Evolutionary conservation across 768 basidiomycete genomes (phyloP).

Genomic region (Xerocomus spinulosus): DNA sequence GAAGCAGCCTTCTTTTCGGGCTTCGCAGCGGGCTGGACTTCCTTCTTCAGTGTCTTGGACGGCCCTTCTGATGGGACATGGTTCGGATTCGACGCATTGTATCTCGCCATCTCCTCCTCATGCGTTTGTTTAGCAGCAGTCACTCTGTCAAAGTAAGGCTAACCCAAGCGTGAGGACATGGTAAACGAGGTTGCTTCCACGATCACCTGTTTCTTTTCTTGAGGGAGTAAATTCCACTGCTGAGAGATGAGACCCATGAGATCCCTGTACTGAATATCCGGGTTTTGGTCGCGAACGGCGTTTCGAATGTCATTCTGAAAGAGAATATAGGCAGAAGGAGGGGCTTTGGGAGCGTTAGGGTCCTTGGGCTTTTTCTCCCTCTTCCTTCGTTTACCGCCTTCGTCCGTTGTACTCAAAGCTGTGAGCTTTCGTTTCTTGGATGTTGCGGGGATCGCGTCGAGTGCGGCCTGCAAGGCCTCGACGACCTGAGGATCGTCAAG

Average conservation of each 20-base stretch:
- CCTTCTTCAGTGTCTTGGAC: constrained; percentile 30
- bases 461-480: constrained; percentile 25
- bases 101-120: constrained; percentile 57
- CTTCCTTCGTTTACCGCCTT: constrained; percentile 33
- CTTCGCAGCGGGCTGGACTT: constrained; percentile 28
- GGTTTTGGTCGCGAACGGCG: constrained; percentile 61
- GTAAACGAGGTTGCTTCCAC: neutral
- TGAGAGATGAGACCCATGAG: constrained; percentile 67
- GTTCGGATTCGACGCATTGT: constrained; percentile 52
- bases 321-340: constrained; percentile 87
- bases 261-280: constrained; percentile 64
- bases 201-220: constrained; percentile 72
- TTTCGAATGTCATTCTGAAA: constrained; percentile 91
- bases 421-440: constrained; percentile 52
- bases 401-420: constrained; percentile 30
- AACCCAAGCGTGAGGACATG: neutral
- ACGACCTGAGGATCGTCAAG: constrained; percentile 31
- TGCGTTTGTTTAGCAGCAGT: constrained; percentile 60
- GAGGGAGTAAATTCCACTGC: constrained; percentile 66
- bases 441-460: constrained; percentile 29
- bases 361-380: constrained; percentile 68
- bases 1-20: constrained; percentile 21
- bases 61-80: constrained; percentile 45
- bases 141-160: constrained; percentile 39
- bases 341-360: constrained; percentile 92